phyloP scores from a whole-genome alignment of 2,329 filamentous ascomycete genomes.

The Aureobasidium pullulans region DNA sequence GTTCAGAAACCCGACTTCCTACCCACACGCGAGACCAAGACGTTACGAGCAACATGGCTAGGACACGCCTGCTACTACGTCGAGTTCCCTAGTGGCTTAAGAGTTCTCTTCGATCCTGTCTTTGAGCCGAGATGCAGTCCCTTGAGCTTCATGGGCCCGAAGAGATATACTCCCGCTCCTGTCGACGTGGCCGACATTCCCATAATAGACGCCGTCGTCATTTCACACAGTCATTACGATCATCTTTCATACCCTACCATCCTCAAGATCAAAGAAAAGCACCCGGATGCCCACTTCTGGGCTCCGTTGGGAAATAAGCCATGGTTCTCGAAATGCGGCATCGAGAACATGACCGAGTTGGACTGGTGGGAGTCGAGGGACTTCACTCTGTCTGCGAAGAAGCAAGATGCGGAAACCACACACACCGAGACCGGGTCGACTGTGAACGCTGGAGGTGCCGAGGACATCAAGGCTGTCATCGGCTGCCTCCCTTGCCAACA shows the following conservation, averaged over 20 bases:
- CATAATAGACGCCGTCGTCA: slow-evolving; percentile 54
- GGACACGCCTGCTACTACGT: slow-evolving; percentile 92
- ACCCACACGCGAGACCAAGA: slow-evolving; percentile 47
- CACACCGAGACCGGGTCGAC: not conserved
- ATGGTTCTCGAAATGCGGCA: slow-evolving; percentile 69
- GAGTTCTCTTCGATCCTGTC: slow-evolving; percentile 88
- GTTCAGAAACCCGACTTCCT: slow-evolving; percentile 63
- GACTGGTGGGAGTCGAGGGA: slow-evolving; percentile 92
- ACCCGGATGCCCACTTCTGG: slow-evolving; percentile 80
- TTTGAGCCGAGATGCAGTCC: slow-evolving; percentile 84
- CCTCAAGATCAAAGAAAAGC: slow-evolving; percentile 58
- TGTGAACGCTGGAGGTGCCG: slow-evolving; percentile 11
- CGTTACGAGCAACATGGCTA: slow-evolving; percentile 83
- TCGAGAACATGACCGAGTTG: slow-evolving; percentile 74
- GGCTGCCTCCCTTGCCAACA: slow-evolving; percentile 82
- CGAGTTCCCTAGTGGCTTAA: slow-evolving; percentile 78
- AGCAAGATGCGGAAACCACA: slow-evolving; percentile 14
- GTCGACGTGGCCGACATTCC: slow-evolving; percentile 34
- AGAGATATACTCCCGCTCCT: slow-evolving; percentile 72
- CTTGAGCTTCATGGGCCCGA: slow-evolving; percentile 60
- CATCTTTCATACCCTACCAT: slow-evolving; percentile 76
- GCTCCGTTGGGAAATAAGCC: slow-evolving; percentile 73
- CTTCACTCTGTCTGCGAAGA: slow-evolving; percentile 49
- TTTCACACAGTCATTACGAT: slow-evolving; percentile 90
- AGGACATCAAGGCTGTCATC: slow-evolving; percentile 61